Conservation (phyloP, 208 protist species). For the Leishmania tropica region DNA sequence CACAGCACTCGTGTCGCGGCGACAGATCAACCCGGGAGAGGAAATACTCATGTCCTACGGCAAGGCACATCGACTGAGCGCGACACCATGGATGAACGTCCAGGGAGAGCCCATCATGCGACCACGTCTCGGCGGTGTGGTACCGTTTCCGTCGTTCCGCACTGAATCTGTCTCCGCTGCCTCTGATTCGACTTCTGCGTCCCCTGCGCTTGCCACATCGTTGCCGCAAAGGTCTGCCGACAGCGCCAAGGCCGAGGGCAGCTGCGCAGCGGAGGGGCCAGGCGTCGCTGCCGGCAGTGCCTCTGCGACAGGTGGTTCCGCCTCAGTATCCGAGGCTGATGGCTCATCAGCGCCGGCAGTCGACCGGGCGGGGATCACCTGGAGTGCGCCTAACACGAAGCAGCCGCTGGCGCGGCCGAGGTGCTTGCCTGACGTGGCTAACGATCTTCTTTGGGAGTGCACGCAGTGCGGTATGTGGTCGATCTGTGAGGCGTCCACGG, state of each 20-base stretch:
- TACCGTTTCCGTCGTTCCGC: conserved; percentile 66
- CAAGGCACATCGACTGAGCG: conserved; percentile 73
- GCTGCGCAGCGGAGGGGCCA: background rate
- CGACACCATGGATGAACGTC: conserved; percentile 69
- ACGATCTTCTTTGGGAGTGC: conserved; percentile 83
- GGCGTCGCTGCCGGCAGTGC: background rate
- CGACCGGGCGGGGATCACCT: background rate
- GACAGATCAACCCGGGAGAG: conserved; percentile 77
- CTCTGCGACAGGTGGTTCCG: background rate
- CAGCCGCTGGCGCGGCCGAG: background rate
- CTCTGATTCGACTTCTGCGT: background rate
- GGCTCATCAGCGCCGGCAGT: background rate
- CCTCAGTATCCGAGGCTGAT: background rate
- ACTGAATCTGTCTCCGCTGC: background rate
- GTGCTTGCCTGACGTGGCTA: background rate
- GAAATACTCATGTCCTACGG: conserved; percentile 93
- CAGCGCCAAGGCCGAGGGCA: background rate
- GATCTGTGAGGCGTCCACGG: conserved; percentile 31
- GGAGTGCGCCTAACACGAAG: background rate
- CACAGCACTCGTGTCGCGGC: conserved; percentile 78
- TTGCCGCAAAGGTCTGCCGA: background rate
- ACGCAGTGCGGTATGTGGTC: conserved; percentile 83
- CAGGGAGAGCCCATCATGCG: conserved; percentile 66
- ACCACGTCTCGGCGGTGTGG: conserved; percentile 50
- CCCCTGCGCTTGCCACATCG: background rate